These are phyloP conservation scores for Suhomyces kilbournensis DNA, from an alignment of 805 yeast species.

Conservation along the genomic window DNA sequence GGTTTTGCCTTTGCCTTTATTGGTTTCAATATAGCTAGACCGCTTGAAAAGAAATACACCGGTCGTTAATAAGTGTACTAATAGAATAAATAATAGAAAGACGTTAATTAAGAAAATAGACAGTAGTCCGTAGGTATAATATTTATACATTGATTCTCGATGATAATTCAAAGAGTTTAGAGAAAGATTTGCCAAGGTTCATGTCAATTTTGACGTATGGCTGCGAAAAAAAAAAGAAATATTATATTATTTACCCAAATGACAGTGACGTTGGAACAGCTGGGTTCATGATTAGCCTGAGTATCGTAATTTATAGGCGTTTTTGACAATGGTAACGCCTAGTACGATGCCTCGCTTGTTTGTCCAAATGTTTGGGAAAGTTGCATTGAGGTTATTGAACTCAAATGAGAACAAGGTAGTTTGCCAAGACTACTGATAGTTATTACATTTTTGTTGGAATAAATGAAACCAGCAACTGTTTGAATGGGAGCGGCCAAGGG, in stretches of 20 bases:
- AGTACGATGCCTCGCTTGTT: slow-evolving; percentile 14
- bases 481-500: background rate
- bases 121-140: background rate
- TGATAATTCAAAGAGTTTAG: background rate
- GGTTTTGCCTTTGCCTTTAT: slow-evolving; percentile 65
- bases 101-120: background rate
- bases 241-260: background rate
- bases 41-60: slow-evolving; percentile 61
- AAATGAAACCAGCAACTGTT: background rate
- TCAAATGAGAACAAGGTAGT: background rate
- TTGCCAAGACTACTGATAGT: background rate
- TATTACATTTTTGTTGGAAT: background rate
- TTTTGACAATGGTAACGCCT: slow-evolving; percentile 23
- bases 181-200: background rate
- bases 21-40: slow-evolving; percentile 56
- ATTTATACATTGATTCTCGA: background rate
- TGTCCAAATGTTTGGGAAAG: background rate
- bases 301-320: slow-evolving; percentile 25
- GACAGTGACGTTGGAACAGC: background rate
- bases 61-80: slow-evolving; percentile 39
- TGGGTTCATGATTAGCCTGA: slow-evolving; percentile 13
- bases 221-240: background rate
- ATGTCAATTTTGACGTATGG: background rate
- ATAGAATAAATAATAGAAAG: background rate
- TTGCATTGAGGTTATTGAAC: background rate